Base-by-base conservation (phyloP, 306 rosid species). In the Abrus pulchellus region DNA sequence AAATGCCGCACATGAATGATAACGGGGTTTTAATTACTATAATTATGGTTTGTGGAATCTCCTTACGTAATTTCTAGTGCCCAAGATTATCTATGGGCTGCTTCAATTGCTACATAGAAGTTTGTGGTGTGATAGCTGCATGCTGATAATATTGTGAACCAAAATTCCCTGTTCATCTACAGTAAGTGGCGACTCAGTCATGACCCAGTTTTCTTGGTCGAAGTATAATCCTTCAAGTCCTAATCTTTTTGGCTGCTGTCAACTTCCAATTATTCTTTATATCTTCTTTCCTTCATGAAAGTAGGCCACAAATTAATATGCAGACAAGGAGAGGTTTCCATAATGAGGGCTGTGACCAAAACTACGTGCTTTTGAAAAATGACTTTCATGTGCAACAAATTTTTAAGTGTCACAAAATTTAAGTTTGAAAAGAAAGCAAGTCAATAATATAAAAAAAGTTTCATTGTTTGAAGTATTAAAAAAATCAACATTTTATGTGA, bases 341-440 rank as follows among this genome's bases (percentile, higher is more conserved):
- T 5, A 57, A 44, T 4, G 43, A 6, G 6, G 50, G 9, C 8
- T 1, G 2, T 53, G 20, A 53, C 34, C 41, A 33, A 34, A 47
- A 62, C 56, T 10, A 6, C 6, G 57, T 49, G 38, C 57, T 30
- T 64, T 72, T 62, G 38, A 80, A 80, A 71, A 55, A 50, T 41
- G 71, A 40, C 9, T 72, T 34, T 50, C 32, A 63, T 63, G 43
- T 60, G 79, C 36, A 48, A 38, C 8, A 5, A 3, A 27, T 47
- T 59, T 60, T 43, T 41, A 9, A 27, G 57, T 53, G 61, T 34
- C n/a, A 5, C 40, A 68, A 47, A 29, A 30, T 29, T 47, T 45
- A 68, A 41, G 52, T 68, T 10, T 47, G 56, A 28, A 68, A 44
- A 3, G 38, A 45, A 33, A 70, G 6, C 43, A 50, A 13, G 48